Base-by-base conservation (phyloP, 2,329 filamentous ascomycete genomes). In the Dendryphion nanum region DNA sequence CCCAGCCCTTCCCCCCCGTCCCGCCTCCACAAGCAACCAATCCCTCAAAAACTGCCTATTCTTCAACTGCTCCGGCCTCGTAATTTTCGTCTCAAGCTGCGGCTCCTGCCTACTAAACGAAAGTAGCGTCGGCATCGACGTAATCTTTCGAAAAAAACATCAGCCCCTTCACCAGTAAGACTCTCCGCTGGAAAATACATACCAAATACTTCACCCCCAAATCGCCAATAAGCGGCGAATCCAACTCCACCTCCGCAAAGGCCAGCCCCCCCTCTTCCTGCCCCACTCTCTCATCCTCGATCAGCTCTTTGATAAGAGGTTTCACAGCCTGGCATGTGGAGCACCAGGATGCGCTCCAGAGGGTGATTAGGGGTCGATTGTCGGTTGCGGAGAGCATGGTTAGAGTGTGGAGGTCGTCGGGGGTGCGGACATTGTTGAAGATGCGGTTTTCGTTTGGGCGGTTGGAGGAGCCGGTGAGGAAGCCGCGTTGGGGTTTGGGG, bases 261-360 rank as follows among this genome's bases (percentile, higher is more conserved):
- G 66, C 68, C 5, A 77, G 51, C 1, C 71, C 69, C 4, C 72
- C 72, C 42, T 69, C 57, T 2, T 45, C 43, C 43, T 75, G 68
- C 1, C 73, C 73, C 0, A 71, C 50, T 2, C 67, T 59, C 30
- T 72, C 69, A 19, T 66, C 57, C 35, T 69, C 62, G 18, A 76
- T 63, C 21, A 76, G 48, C 3, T 56, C 45, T n/a, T 53, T 55
- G 7, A 76, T 35, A 4, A 75, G 43, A 1, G 72, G 71, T 7
- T 65, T 63, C 4, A 75, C 58, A 7, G 57, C 51, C 17, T 66
- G 63, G 52, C 71, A 75, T 4, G 66, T 68, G 2, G 61, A 52
- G 43, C 69, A 72, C 69, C 71, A 76, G 3, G 66, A 67, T 2
- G 74, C 70, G 28, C 65, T 72, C 73, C 73, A 77, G 8, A 76